Evolutionary conservation across 352 stramenopile species (phyloP), one percentile per base, ranked within the genome.

Genomic region (Saprolegnia diclina): DNA sequence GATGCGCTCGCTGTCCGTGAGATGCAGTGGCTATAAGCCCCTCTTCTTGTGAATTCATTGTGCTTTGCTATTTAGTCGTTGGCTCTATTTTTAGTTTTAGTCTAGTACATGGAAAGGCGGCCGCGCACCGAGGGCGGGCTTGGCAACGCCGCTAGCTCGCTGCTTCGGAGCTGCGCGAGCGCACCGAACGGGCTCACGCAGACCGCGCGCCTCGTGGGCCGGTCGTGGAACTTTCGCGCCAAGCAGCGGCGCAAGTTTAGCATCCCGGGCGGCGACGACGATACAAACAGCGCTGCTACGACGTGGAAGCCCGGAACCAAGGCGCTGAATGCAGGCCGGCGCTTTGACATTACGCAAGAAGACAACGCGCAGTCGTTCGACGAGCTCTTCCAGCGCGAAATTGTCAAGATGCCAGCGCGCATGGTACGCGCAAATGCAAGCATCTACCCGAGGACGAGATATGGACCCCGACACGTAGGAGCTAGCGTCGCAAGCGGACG

Each of bases 1-100:
- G 57, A 66, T 11, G 24, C 19, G 19, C 37, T 54, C 52, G 57
- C 57, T 16, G 57, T 40, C 11, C 52, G 22, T 5, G 37, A 66
- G 26, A 66, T 66, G 57, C n/a, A 66, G 10, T 66, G 57, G 57
- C 37, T 66, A n/a, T 48, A 48, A 48, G n/a, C n/a, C n/a, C n/a
- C n/a, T n/a, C 42, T n/a, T n/a, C 3, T 10, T n/a, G 18, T 48
- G 3, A 48, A 48, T n/a, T 4, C 29, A 35, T 35, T 2, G 29
- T 14, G 4, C 42, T n/a, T 48, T 14, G 3, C 42, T 48, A 48
- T 48, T 48, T 48, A 48, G 18, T 7, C 11, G 11, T 1, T 7
- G n/a, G 13, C 13, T 48, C 42, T 48, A 48, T 48, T n/a, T 48
- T 48, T 48, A 7, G 13, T 5, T 5, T 6, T 35, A 35, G 2